Percentiles rank a stretch among this genome's conserved stretches.
These are phyloP conservation scores for Plasmopara halstedii DNA, from an alignment of 352 stramenopile species.

Conservation along the genomic window DNA sequence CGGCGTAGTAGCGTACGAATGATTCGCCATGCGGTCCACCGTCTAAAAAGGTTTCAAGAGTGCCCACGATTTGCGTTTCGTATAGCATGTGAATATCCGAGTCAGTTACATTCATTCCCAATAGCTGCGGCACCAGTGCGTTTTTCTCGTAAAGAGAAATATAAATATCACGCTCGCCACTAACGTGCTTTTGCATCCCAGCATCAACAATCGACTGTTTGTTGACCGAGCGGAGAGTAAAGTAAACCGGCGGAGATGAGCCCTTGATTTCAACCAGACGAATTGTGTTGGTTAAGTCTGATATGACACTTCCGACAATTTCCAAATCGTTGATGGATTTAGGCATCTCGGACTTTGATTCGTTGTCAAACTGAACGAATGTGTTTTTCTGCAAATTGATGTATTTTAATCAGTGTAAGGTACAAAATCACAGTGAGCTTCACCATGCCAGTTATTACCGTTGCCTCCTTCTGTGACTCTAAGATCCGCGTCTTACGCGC, in stretches of 20 bases:
- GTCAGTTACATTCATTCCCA: constrained; percentile 63
- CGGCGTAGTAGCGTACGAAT: constrained; percentile 81
- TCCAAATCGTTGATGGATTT: constrained; percentile 55
- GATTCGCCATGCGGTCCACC: constrained; percentile 63
- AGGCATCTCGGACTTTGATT: constrained; percentile 32
- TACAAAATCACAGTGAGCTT: neutral
- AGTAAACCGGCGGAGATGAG: constrained; percentile 38
- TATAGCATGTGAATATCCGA: constrained; percentile 83
- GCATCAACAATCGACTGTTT: constrained; percentile 77
- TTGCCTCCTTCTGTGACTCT: constrained; percentile 44
- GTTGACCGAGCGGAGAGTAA: constrained; percentile 72
- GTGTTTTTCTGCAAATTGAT: constrained; percentile 26
- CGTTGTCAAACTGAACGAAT: constrained; percentile 56
- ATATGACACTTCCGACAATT: constrained; percentile 67
- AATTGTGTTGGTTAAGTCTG: constrained; percentile 65
- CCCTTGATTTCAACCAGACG: constrained; percentile 62
- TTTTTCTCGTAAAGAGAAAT: constrained; percentile 76
- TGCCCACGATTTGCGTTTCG: constrained; percentile 69
- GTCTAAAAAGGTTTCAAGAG: constrained; percentile 70
- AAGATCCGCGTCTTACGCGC: constrained; percentile 58
- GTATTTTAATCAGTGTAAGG: neutral
- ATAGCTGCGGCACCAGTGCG: constrained; percentile 55
- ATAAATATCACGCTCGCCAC: constrained; percentile 78
- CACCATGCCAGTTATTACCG: constrained; percentile 17
- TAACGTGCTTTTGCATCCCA: constrained; percentile 77